Evolutionary conservation across 2,329 filamentous ascomycete species (phyloP).

Genomic region (Fusarium humuli): DNA sequence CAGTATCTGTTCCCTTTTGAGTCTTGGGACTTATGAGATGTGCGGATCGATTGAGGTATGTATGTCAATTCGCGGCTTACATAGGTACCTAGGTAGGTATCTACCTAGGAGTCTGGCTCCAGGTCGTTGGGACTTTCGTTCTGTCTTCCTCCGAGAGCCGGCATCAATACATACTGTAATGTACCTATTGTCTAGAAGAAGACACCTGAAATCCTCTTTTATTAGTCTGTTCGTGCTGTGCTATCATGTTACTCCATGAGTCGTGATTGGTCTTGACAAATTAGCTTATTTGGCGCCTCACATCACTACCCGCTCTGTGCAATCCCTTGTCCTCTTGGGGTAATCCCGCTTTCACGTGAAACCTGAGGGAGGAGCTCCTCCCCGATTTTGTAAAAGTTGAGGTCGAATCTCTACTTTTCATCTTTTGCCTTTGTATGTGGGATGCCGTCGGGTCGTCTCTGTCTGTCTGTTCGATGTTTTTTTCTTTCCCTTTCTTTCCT

Average conservation of each 20-base stretch:
- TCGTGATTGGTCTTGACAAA: slow-evolving; percentile 19
- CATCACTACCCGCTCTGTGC: slow-evolving; percentile 14
- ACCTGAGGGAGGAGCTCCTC: slow-evolving; percentile 24
- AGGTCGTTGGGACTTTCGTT: slow-evolving; percentile 1
- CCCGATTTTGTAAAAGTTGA: slow-evolving; percentile 1
- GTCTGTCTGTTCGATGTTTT: background rate
- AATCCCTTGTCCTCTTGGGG: slow-evolving; percentile 10
- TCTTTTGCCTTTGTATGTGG: slow-evolving; percentile 2
- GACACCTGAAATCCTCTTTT: background rate
- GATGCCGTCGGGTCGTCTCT: background rate
- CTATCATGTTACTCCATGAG: slow-evolving; percentile 10
- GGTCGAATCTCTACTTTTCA: slow-evolving; percentile 36
- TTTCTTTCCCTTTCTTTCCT: background rate
- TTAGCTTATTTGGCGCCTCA: slow-evolving; percentile 35
- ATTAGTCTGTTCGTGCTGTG: slow-evolving; percentile 4
- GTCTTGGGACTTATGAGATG: background rate
- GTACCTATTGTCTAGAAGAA: background rate
- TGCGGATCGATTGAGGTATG: background rate
- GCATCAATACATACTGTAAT: slow-evolving; percentile 27
- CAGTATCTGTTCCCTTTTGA: background rate
- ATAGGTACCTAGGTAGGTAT: no score
- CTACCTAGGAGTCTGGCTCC: background rate
- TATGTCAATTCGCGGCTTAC: background rate
- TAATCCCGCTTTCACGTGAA: slow-evolving; percentile 33
- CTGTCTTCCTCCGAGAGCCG: slow-evolving; percentile 34